phyloP scores from a whole-genome alignment of 257 asterid genomes.

The Solanum sejunctum region DNA sequence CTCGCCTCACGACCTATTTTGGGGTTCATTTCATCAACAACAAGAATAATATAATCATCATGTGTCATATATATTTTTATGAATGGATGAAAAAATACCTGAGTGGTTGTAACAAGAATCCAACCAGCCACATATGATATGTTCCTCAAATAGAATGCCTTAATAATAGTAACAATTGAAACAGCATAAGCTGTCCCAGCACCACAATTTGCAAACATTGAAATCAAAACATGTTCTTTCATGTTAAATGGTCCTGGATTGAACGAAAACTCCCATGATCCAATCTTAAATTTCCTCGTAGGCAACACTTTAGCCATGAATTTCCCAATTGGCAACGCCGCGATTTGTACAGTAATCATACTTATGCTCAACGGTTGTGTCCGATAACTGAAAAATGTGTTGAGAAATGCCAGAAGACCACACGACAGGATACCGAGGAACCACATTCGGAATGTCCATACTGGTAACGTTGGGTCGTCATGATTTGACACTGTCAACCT shows the following conservation, averaged over 20 bases:
- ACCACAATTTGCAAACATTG: background rate
- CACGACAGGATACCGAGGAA: background rate
- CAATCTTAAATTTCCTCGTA: background rate
- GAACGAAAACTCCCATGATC: background rate
- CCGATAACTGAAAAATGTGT: background rate
- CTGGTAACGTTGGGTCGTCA: background rate
- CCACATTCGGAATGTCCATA: slow-evolving; percentile 5
- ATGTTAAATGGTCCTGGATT: slow-evolving; percentile 1
- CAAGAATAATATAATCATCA: background rate
- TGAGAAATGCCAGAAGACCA: background rate
- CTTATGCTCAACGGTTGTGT: background rate
- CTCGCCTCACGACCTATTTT: background rate
- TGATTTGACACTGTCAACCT: background rate
- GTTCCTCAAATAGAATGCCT: background rate
- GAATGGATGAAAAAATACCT: background rate
- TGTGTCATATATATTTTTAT: background rate
- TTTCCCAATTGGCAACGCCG: background rate
- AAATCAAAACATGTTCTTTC: background rate
- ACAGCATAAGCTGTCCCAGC: slow-evolving; percentile 3
- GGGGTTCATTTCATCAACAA: background rate
- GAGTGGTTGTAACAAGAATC: slow-evolving; percentile 1
- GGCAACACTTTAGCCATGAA: background rate
- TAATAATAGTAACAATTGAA: background rate
- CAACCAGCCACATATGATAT: background rate
- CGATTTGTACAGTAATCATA: background rate